Percentiles rank a stretch among this genome's conserved stretches.
Conservation (phyloP, 2,329 filamentous ascomycete species). For the Venturia aucupariae region DNA sequence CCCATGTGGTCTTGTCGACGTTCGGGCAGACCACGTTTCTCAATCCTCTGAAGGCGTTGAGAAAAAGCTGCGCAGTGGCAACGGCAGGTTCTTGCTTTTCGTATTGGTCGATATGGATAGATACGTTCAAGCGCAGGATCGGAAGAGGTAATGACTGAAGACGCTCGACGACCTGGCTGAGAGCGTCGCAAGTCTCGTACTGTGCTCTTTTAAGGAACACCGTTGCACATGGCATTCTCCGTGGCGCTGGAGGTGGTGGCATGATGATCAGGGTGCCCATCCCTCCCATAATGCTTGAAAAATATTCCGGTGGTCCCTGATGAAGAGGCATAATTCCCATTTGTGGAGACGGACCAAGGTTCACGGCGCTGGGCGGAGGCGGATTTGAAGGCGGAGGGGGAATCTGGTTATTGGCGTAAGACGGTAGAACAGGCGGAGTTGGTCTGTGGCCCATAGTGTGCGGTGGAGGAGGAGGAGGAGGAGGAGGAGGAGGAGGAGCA, state of each 20-base stretch:
- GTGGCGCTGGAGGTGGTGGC: neutral
- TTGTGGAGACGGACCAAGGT: neutral
- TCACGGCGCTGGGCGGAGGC: neutral
- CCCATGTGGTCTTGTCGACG: neutral
- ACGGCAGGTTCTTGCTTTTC: neutral
- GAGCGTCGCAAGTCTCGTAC: neutral
- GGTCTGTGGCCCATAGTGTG: neutral
- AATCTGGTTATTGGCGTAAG: neutral
- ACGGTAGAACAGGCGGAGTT: neutral
- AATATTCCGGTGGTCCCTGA: neutral
- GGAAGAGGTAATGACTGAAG: neutral
- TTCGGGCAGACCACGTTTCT: neutral
- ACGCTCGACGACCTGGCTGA: constrained; percentile 3
- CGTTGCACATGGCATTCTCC: neutral
- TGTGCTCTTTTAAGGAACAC: neutral
- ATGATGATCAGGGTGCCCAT: no score
- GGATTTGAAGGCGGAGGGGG: neutral
- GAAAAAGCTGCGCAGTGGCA: neutral
- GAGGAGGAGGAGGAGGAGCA: no score
- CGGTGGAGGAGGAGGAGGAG: neutral
- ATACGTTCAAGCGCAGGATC: neutral
- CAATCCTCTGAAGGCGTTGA: neutral
- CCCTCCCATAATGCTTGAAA: no score
- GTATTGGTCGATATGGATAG: neutral
- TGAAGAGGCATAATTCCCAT: neutral